Percentiles rank a stretch among this genome's conserved stretches.
These are phyloP conservation scores for Linnemannia elongata DNA, from an alignment of 192 early-diverging fungal species.

Conservation along the genomic window DNA sequence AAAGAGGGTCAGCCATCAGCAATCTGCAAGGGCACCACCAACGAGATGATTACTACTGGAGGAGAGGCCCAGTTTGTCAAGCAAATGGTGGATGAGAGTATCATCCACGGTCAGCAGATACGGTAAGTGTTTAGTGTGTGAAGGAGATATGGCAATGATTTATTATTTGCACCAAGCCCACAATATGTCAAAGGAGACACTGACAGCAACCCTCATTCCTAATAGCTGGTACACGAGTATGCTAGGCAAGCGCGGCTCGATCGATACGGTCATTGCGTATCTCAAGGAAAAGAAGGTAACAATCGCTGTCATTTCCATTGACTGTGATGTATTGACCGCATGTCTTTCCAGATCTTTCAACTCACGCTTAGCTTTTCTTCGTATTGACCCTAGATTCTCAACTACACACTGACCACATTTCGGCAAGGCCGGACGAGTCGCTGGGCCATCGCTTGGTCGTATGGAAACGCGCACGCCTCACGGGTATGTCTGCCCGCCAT, in stretches of 20 bases:
- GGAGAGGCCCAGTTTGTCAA: constrained; percentile 84
- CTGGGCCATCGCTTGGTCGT: constrained; percentile 73
- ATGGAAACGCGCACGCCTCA: constrained; percentile 54
- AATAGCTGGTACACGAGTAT: constrained; percentile 85
- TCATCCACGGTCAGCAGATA: not conserved
- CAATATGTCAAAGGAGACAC: not conserved
- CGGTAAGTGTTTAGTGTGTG: constrained; percentile 29
- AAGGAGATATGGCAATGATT: not conserved
- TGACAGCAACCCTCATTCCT: not conserved
- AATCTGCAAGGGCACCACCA: constrained; percentile 68
- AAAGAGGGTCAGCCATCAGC: constrained; percentile 70
- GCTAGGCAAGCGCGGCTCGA: constrained; percentile 74
- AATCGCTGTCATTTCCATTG: too few relatives aligned
- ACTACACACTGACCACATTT: constrained; percentile 68
- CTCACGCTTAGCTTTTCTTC: constrained; percentile 4
- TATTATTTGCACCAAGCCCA: too few relatives aligned
- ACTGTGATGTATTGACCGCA: too few relatives aligned
- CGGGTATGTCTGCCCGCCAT: constrained; percentile 15
- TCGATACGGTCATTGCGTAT: constrained; percentile 56
- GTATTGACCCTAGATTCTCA: constrained; percentile 55
- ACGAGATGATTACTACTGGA: constrained; percentile 86
- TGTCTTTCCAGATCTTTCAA: not conserved
- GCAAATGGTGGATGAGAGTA: constrained; percentile 79
- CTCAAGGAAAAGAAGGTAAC: constrained; percentile 61
- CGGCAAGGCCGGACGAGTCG: constrained; percentile 66